Conservation (phyloP, 176 grass and related monocot genomes). For the Carex kokanica region DNA sequence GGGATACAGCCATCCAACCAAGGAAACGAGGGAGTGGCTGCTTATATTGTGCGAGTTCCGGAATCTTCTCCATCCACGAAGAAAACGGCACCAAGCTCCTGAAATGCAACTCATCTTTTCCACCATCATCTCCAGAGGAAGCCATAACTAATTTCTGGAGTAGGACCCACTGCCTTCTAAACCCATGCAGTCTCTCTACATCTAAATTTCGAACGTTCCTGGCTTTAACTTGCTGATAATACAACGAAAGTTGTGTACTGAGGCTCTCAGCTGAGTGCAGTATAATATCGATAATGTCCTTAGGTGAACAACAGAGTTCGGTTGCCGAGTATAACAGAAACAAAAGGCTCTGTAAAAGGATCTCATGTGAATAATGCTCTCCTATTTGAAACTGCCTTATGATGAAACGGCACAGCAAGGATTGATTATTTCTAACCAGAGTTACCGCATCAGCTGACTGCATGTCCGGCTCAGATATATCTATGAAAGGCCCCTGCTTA, state of each 20-base stretch:
- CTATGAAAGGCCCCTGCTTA: slow-evolving; percentile 38
- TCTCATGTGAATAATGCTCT: slow-evolving; percentile 57
- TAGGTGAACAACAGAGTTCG: slow-evolving; percentile 66
- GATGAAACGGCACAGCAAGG: slow-evolving; percentile 72
- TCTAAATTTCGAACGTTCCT: slow-evolving; percentile 43
- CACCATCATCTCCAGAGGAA: slow-evolving; percentile 66
- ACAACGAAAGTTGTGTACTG: slow-evolving; percentile 54
- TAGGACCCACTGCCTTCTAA: slow-evolving; percentile 69
- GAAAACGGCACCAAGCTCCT: slow-evolving; percentile 80
- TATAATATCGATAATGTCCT: slow-evolving; percentile 80
- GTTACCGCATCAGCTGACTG: slow-evolving; percentile 73
- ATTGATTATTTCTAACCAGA: slow-evolving; percentile 89
- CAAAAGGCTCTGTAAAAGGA: slow-evolving; percentile 77
- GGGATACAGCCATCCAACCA: slow-evolving; percentile 85
- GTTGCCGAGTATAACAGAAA: slow-evolving; percentile 91
- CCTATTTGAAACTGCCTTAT: slow-evolving; percentile 65
- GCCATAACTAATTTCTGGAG: slow-evolving; percentile 79
- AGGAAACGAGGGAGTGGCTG: slow-evolving; percentile 71
- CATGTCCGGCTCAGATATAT: slow-evolving; percentile 55
- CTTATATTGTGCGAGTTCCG: slow-evolving; percentile 50
- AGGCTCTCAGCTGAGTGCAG: slow-evolving; percentile 74
- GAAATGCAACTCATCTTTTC: slow-evolving; percentile 58
- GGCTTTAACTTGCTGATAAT: slow-evolving; percentile 51
- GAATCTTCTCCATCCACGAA: slow-evolving; percentile 84
- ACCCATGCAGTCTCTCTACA: slow-evolving; percentile 54